Base-by-base conservation (phyloP, 345 rosid species). In the Gossypium herbaceum region DNA sequence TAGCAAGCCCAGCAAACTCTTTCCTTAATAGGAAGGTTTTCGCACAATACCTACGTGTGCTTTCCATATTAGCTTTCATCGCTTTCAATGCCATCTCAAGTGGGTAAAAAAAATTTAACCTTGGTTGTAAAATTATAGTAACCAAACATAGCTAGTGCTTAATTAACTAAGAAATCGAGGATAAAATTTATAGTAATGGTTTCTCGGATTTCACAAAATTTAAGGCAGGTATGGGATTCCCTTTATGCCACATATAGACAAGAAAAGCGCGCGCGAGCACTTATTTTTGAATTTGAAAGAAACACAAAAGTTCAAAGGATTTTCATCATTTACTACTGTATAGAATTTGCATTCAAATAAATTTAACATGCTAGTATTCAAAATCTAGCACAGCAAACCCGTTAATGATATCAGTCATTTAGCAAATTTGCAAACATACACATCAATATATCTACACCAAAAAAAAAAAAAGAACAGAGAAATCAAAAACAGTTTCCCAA, bases 31-130 rank as follows among this genome's bases (percentile, higher is more conserved):
- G 73, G 73, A 69, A 69, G 39, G 6, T 34, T 34, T 34, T 34
- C 39, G 39, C 39, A 29, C 39, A 34, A 34, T 34, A 34, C 4
- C 39, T 34, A 34, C 1, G 3, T 0, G 39, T 16, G 59, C 25
- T 69, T 50, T 69, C 73, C 72, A 15, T 25, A 68, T 50, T 68
- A 50, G 8, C 56, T 47, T 68, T 47, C 20, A 8, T 13, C 29
- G 8, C 72, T 24, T 45, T 68, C 19, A 68, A 48, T 48, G 43
- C 41, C 22, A 68, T 24, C 22, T 16, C 45, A 69, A 27, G 45
- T 27, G 45, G 7, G 39, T 19, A 52, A 57, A 13, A 72, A 73
- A 45, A 47, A 22, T 8, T 15, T 24, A 15, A 44, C 57, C 44
- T 58, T 1, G 15, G 22, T 22, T 0, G 7, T 59, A 12, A 24